Conservation (phyloP, 768 basidiomycete genomes). For the Xerocomus potaroensis region DNA sequence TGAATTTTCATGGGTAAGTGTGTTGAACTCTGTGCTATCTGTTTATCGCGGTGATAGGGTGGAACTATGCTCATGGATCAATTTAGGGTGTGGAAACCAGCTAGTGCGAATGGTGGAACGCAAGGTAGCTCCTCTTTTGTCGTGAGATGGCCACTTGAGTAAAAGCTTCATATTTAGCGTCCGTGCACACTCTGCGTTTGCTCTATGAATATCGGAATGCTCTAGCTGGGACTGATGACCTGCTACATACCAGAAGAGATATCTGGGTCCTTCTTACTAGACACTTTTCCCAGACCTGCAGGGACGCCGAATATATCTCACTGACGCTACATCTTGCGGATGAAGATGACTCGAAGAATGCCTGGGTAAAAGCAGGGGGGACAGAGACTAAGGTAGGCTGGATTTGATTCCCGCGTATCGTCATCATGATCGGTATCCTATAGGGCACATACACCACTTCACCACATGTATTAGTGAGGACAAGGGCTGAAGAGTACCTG, state of each 20-base stretch:
- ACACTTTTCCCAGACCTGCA: slow-evolving; percentile 60
- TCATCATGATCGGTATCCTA: slow-evolving; percentile 8
- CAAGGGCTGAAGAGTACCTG: slow-evolving; percentile 23
- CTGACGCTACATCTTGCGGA: slow-evolving; percentile 42
- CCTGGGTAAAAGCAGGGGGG: slow-evolving; percentile 24
- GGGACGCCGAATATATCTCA: slow-evolving; percentile 64
- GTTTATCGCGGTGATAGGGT: neutral
- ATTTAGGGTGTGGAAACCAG: slow-evolving; percentile 42
- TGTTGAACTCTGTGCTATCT: neutral
- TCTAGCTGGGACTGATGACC: neutral
- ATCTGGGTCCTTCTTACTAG: slow-evolving; percentile 82
- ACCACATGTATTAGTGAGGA: slow-evolving; percentile 37
- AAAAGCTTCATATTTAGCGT: slow-evolving; percentile 25
- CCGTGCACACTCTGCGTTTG: slow-evolving; percentile 38
- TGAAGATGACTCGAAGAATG: slow-evolving; percentile 30
- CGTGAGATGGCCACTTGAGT: neutral
- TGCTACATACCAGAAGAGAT: slow-evolving; percentile 34
- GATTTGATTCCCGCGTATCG: neutral
- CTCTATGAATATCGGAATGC: slow-evolving; percentile 29
- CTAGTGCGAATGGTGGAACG: slow-evolving; percentile 31
- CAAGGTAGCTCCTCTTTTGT: slow-evolving; percentile 32
- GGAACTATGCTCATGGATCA: neutral
- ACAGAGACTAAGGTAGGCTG: slow-evolving; percentile 37
- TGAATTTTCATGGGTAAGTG: slow-evolving; percentile 67
- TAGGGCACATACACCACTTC: slow-evolving; percentile 44